A percentile compares a stretch with the other conserved stretches of the same genome.
phyloP scores from a whole-genome alignment of 2,329 filamentous ascomycete genomes.

The Celoporthe dispersa region DNA sequence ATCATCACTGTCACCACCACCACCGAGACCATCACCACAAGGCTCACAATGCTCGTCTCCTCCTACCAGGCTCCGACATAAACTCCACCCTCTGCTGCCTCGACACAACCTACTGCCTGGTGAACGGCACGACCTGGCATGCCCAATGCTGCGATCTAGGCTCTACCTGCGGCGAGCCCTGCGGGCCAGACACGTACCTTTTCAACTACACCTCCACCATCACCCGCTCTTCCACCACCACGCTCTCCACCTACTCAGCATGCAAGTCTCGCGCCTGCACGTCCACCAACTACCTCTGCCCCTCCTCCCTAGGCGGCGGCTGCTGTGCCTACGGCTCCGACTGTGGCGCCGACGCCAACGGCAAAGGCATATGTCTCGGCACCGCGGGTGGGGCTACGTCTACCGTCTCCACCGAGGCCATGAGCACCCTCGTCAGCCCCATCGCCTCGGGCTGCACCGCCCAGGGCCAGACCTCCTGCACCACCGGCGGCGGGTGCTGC shows the following conservation, averaged over 20 bases:
- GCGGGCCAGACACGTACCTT: conserved; percentile 36
- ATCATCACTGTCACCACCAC: background rate
- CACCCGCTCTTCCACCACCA: conserved; percentile 33
- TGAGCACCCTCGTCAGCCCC: conserved; percentile 37
- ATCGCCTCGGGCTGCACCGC: conserved; percentile 50
- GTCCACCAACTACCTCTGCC: conserved; percentile 39
- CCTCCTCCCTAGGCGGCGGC: conserved; percentile 36
- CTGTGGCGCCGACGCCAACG: conserved; percentile 41
- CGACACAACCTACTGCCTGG: conserved; percentile 39
- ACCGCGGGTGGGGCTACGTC: conserved; percentile 8
- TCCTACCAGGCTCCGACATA: conserved; percentile 34
- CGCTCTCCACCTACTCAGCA: background rate
- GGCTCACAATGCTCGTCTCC: background rate
- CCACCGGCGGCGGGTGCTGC: conserved; percentile 56
- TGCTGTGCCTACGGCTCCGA: conserved; percentile 44
- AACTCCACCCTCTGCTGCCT: conserved; percentile 36
- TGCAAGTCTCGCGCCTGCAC: conserved; percentile 43
- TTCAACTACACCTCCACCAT: conserved; percentile 37
- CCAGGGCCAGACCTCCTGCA: conserved; percentile 47
- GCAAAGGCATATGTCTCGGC: conserved; percentile 39
- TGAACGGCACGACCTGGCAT: conserved; percentile 33
- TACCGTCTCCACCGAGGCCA: conserved; percentile 32
- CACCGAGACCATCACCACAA: background rate
- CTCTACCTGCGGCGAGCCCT: conserved; percentile 38
- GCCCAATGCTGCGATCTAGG: conserved; percentile 41